These are phyloP conservation scores for Penicillium sp. DNA, from an alignment of 2,329 filamentous ascomycete genomes.

Conservation along the genomic window DNA sequence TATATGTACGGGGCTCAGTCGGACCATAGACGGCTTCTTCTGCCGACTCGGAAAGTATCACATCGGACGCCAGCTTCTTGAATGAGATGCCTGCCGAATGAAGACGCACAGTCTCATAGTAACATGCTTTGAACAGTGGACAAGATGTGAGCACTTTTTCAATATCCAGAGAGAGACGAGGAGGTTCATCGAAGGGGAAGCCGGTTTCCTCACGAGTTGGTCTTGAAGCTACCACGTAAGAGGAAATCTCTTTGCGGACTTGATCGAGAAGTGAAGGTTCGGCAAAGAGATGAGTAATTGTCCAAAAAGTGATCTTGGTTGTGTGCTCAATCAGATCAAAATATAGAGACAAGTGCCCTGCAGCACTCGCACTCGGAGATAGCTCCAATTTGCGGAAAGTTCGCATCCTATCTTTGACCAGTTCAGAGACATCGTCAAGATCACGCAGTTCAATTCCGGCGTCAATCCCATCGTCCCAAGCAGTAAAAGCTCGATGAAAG, in stretches of 20 bases:
- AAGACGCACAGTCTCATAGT: conserved; percentile 48
- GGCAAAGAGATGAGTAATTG: conserved; percentile 47
- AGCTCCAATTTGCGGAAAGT: conserved; percentile 40
- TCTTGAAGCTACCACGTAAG: conserved; percentile 41
- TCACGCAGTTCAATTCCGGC: conserved; percentile 47
- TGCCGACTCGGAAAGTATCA: conserved; percentile 40
- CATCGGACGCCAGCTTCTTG: conserved; percentile 39
- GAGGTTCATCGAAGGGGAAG: conserved; percentile 45
- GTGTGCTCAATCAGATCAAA: conserved; percentile 57
- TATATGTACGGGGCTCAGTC: conserved; percentile 37
- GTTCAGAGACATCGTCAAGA: conserved; percentile 49
- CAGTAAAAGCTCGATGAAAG: conserved; percentile 45
- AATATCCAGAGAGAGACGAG: conserved; percentile 43
- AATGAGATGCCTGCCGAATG: conserved; percentile 45
- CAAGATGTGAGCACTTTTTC: conserved; percentile 45
- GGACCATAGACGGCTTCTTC: conserved; percentile 36
- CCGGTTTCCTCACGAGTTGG: conserved; percentile 38
- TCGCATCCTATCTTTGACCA: conserved; percentile 44
- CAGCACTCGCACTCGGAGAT: conserved; percentile 38
- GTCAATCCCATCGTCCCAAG: conserved; percentile 43
- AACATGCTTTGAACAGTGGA: conserved; percentile 47
- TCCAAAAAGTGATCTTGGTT: conserved; percentile 54
- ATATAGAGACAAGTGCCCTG: conserved; percentile 49
- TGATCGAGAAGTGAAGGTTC: conserved; percentile 41
- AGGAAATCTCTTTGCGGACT: conserved; percentile 47